Percentiles rank a stretch among this genome's conserved stretches.
These are phyloP conservation scores for Barnettozyma pratensis DNA, from an alignment of 805 yeast genomes.

Conservation along the genomic window DNA sequence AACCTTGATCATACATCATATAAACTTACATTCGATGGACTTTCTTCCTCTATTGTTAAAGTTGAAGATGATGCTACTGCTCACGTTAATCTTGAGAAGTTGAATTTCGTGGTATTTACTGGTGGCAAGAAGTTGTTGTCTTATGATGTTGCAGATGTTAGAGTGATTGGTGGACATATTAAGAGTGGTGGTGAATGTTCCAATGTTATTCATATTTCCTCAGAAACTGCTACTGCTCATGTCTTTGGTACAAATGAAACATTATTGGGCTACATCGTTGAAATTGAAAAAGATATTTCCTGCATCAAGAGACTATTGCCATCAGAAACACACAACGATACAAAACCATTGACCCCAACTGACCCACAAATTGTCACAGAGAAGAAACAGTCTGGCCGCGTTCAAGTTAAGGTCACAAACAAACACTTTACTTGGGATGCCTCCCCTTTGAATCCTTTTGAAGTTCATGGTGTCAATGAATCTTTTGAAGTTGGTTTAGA, in stretches of 20 bases:
- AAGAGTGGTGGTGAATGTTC: not conserved
- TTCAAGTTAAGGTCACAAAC: constrained; percentile 1
- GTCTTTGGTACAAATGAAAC: not conserved
- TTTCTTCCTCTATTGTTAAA: not conserved
- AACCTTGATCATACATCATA: not conserved
- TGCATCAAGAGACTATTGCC: not conserved
- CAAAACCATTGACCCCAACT: not conserved
- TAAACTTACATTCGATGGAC: not conserved
- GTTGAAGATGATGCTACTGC: not conserved
- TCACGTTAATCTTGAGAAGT: not conserved
- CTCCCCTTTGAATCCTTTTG: not conserved
- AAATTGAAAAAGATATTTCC: not conserved
- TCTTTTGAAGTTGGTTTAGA: not conserved
- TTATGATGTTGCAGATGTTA: not conserved
- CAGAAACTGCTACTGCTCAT: not conserved
- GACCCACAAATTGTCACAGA: too few relatives aligned
- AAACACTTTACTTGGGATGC: not conserved
- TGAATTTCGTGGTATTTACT: not conserved
- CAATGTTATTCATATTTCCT: not conserved
- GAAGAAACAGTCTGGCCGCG: not conserved
- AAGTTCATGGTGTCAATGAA: constrained; percentile 1
- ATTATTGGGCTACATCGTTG: not conserved
- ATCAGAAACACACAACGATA: not conserved
- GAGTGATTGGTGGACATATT: not conserved
- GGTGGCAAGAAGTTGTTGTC: not conserved